Evolutionary conservation across 2,329 filamentous ascomycete genomes (phyloP).

Genomic region (Colletotrichum sp.): DNA sequence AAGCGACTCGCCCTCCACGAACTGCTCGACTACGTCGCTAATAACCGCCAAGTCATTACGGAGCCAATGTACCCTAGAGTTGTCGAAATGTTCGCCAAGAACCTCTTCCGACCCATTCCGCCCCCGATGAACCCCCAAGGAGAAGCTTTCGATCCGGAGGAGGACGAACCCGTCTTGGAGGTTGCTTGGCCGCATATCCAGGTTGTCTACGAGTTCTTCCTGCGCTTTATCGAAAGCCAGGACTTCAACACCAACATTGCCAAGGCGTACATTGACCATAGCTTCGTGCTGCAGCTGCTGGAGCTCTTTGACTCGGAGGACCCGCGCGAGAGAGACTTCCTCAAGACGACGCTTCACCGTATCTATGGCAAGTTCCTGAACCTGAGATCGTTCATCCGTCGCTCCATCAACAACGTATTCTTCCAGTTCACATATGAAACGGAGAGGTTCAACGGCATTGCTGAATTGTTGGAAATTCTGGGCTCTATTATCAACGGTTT

Average conservation of each 20-base stretch:
- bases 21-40: slow-evolving; percentile 95
- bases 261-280: slow-evolving; percentile 98
- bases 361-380: slow-evolving; percentile 99
- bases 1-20: slow-evolving; percentile 96
- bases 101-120: slow-evolving; percentile 94
- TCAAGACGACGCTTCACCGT: slow-evolving; percentile 96
- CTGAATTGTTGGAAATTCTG: slow-evolving; percentile 93
- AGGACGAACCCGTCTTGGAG: slow-evolving; percentile 96
- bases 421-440: slow-evolving; percentile 99
- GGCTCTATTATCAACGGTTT: slow-evolving; percentile 99
- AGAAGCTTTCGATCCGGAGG: slow-evolving; percentile 97
- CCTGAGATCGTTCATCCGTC: slow-evolving; percentile 92
- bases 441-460: slow-evolving; percentile 97
- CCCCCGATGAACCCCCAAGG: slow-evolving; percentile 97
- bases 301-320: slow-evolving; percentile 99
- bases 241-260: slow-evolving; percentile 99
- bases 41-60: slow-evolving; percentile 97
- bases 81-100: slow-evolving; percentile 99
- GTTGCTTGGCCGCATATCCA: slow-evolving; percentile 99
- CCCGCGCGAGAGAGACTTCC: slow-evolving; percentile 92
- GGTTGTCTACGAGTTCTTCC: slow-evolving; percentile 99
- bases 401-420: slow-evolving; percentile 99
- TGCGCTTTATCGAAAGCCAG: slow-evolving; percentile 98
- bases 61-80: slow-evolving; percentile 99
- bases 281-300: slow-evolving; percentile 94